Conservation (phyloP, 2,329 filamentous ascomycete species). For the Exophiala mesophila region DNA sequence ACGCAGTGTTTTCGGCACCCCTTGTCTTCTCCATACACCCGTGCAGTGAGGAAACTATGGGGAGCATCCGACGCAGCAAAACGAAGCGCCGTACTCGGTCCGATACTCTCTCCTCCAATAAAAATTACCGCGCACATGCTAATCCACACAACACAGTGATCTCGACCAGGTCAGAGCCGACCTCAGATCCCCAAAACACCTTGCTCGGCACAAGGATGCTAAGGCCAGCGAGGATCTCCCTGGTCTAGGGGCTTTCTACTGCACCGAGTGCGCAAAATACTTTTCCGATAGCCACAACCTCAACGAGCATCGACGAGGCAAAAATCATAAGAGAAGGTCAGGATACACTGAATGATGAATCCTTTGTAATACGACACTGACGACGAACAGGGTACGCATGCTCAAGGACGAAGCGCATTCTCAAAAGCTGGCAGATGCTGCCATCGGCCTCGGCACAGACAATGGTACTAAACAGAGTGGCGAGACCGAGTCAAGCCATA, state of each 20-base stretch:
- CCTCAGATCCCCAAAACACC: constrained; percentile 70
- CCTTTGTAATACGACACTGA: too few species aligned
- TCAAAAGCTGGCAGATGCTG: constrained; percentile 80
- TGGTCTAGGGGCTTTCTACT: constrained; percentile 80
- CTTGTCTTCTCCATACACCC: neutral
- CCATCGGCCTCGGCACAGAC: constrained; percentile 65
- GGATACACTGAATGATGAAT: too few species aligned
- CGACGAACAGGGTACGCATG: constrained; percentile 70
- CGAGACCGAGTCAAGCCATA: constrained; percentile 4
- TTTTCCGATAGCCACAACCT: constrained; percentile 81
- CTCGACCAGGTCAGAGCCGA: constrained; percentile 89
- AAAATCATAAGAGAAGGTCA: constrained; percentile 87
- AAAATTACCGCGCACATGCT: constrained; percentile 6
- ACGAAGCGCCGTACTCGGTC: constrained; percentile 68
- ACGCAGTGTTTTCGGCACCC: too few species aligned
- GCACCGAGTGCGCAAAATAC: constrained; percentile 91
- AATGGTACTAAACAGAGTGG: constrained; percentile 47
- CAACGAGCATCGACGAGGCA: constrained; percentile 71
- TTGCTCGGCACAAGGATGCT: constrained; percentile 69
- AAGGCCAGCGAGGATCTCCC: constrained; percentile 84
- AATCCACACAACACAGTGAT: constrained; percentile 55
- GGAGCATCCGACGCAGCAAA: constrained; percentile 63
- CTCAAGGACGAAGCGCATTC: constrained; percentile 80
- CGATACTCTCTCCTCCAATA: constrained; percentile 17
- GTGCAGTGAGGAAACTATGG: constrained; percentile 49